phyloP scores from a whole-genome alignment of 192 early-diverging fungal genomes.

The Jimgerdemannia flammicorona region DNA sequence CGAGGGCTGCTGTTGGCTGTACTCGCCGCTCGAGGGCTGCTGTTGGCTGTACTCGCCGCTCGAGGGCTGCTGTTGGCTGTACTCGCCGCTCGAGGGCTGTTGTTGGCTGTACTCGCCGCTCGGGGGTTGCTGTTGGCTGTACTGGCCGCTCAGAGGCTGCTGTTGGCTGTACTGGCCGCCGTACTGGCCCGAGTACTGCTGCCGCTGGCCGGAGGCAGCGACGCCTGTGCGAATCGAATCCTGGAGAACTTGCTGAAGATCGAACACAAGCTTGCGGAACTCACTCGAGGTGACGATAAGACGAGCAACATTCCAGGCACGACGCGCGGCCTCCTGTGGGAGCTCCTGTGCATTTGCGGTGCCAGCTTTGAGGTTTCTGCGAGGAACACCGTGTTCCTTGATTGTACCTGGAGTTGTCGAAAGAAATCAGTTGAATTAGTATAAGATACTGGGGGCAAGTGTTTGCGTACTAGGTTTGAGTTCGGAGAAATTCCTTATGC shows the following conservation, averaged over 20 bases:
- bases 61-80: no score
- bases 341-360: slow-evolving; percentile 20
- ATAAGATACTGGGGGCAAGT: neutral
- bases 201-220: neutral
- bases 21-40: no score
- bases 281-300: slow-evolving; percentile 40
- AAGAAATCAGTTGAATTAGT: no score
- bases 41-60: no score
- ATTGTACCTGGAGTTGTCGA: neutral
- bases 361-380: slow-evolving; percentile 6
- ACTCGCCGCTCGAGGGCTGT: no score
- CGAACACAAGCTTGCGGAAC: slow-evolving; percentile 42
- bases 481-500: no score
- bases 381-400: neutral
- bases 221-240: slow-evolving; percentile 15
- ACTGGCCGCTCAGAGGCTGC: no score
- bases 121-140: no score
- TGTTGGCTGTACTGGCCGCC: no score
- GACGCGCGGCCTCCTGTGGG: slow-evolving; percentile 23
- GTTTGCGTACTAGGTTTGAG: no score
- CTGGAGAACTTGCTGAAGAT: slow-evolving; percentile 33
- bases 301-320: slow-evolving; percentile 36
- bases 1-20: no score
- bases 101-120: no score
- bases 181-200: neutral